Evolutionary conservation across 805 yeast species (phyloP), one percentile per base, ranked within the genome.

Genomic region (Pichia cephalocereana): DNA sequence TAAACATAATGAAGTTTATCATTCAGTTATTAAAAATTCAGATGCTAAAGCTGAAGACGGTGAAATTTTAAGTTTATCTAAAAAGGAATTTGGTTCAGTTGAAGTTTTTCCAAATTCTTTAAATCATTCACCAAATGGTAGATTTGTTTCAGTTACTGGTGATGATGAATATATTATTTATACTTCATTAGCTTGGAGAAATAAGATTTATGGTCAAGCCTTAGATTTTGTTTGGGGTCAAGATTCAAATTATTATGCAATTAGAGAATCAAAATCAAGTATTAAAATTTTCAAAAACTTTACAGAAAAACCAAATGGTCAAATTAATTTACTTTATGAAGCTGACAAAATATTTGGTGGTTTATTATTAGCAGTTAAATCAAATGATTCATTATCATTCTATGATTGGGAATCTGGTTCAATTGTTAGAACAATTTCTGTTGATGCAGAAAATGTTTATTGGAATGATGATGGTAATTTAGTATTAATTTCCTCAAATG

Each of bases 181-280:
- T 69, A 90, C 98, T 2, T 91, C 99, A 2, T 76, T 93, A 59
- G 98, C 98, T 1, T 93, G 99, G 99, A 81, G 99, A 71, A 89
- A 91, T 61, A 93, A 89, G 70, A 75, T 89, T 44, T 93, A 86
- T 66, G 98, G 98, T 53, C 76, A 79, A 49, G 96, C 96, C 19
- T 69, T 80, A 47, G 97, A 89, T 61, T 88, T 95, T 64, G 95
- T 80, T 40, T 93, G 99, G 99, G 89, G 95, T 52, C 81, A 84
- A 46, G 97, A 91, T 67, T 80, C 96, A 3, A 86, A 85, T 61
- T 75, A 82, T 54, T 93, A 78, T 68, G 99, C 96, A 38, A 77
- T 88, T 43, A 78, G 90, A 55, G 91, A 85, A 62, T 72, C 82
- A 19, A 69, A 73, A 34, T 75, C 83, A 49, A 67, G 75, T 27